Conservation (phyloP, 768 basidiomycete species). For the Chalciporus pseudorubinellus region DNA sequence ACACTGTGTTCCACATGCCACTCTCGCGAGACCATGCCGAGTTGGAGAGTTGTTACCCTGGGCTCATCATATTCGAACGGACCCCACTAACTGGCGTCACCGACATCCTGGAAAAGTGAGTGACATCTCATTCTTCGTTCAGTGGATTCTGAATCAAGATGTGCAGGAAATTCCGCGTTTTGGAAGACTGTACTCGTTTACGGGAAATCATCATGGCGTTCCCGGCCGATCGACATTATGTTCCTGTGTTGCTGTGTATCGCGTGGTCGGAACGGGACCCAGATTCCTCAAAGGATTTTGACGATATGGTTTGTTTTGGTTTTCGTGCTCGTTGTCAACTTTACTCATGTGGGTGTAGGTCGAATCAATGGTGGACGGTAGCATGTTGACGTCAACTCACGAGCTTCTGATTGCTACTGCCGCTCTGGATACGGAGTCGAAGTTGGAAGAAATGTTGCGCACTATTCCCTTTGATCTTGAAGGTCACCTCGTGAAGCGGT, state of each 20-base stretch:
- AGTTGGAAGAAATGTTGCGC: slow-evolving; percentile 44
- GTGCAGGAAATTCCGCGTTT: slow-evolving; percentile 61
- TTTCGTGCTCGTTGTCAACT: neutral
- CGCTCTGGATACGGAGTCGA: slow-evolving; percentile 56
- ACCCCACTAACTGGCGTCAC: slow-evolving; percentile 59
- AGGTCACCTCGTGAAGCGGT: slow-evolving; percentile 51
- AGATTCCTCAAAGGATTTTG: slow-evolving; percentile 47
- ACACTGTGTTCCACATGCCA: slow-evolving; percentile 61
- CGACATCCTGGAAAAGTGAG: slow-evolving; percentile 67
- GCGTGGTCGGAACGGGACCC: slow-evolving; percentile 53
- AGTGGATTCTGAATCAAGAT: neutral
- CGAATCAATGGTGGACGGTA: slow-evolving; percentile 45
- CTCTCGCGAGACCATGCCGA: slow-evolving; percentile 20
- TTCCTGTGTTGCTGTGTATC: slow-evolving; percentile 60
- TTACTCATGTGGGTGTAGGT: slow-evolving; percentile 38
- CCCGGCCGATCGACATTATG: slow-evolving; percentile 54
- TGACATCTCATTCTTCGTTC: neutral
- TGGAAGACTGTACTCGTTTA: slow-evolving; percentile 72
- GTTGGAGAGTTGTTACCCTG: slow-evolving; percentile 42
- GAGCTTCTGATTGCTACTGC: slow-evolving; percentile 51
- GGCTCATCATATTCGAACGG: slow-evolving; percentile 73
- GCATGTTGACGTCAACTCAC: slow-evolving; percentile 38
- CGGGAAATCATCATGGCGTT: slow-evolving; percentile 59
- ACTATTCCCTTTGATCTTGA: slow-evolving; percentile 50
- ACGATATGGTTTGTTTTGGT: slow-evolving; percentile 50